phyloP scores from a whole-genome alignment of 83 land plant species.

The Diphasiastrum complanatum region DNA sequence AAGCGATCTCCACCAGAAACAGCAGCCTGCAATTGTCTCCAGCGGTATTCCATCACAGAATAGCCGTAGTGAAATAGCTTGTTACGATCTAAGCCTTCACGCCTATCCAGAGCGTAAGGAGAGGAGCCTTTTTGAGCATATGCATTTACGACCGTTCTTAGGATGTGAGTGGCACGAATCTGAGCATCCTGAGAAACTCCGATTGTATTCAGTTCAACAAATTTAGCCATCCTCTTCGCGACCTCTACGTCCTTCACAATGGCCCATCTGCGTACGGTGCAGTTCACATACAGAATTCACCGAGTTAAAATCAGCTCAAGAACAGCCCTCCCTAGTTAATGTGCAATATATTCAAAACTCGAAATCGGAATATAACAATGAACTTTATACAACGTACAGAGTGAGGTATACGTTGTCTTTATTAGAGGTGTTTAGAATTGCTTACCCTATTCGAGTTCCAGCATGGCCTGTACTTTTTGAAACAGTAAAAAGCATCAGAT shows the following conservation, averaged over 20 bases:
- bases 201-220: conserved; percentile 52
- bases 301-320: neutral
- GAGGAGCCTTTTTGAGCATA: conserved; percentile 6
- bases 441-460: conserved; percentile 73
- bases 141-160: conserved; percentile 26
- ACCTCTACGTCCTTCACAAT: conserved; percentile 64
- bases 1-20: conserved; percentile 11
- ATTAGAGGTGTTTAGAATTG: neutral
- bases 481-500: conserved; percentile 76
- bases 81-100: neutral
- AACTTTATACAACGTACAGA: neutral
- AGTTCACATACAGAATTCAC: conserved; percentile 1
- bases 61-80: conserved; percentile 34
- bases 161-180: conserved; percentile 59
- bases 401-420: neutral
- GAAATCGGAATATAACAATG: neutral
- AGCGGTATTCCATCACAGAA: conserved; percentile 22
- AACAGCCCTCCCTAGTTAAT: neutral
- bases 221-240: conserved; percentile 46
- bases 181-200: conserved; percentile 86
- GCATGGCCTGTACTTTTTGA: conserved; percentile 89
- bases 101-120: neutral
- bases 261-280: conserved; percentile 60
- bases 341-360: neutral
- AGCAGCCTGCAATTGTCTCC: conserved; percentile 27